Evolutionary conservation across 2,329 filamentous ascomycete species (phyloP).

Genomic region (Fusarium zealandicum): DNA sequence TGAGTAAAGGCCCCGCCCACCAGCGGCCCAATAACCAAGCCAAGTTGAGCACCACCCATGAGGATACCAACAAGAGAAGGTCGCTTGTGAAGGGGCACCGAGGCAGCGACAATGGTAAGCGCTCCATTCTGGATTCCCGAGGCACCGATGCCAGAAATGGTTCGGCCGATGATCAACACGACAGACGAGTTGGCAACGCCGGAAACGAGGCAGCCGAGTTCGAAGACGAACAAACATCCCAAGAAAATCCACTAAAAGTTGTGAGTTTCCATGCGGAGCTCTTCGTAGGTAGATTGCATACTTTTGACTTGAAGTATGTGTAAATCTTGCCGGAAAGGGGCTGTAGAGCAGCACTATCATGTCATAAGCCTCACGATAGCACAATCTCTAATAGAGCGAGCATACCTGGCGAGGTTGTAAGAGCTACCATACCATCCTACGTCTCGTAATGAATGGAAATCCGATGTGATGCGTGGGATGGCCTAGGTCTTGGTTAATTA

Average conservation of each 20-base stretch:
- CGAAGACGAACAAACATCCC: slow-evolving; percentile 43
- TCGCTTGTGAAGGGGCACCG: slow-evolving; percentile 40
- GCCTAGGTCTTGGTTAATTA: slow-evolving; percentile 43
- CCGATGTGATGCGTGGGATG: slow-evolving; percentile 57
- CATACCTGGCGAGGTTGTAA: slow-evolving; percentile 55
- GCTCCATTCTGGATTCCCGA: slow-evolving; percentile 52
- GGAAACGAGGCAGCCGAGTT: slow-evolving; percentile 56
- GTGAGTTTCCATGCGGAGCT: slow-evolving; percentile 36
- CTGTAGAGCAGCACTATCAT: slow-evolving; percentile 55
- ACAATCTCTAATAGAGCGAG: not conserved
- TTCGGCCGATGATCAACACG: slow-evolving; percentile 59
- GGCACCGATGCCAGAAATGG: slow-evolving; percentile 56
- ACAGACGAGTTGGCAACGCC: slow-evolving; percentile 52
- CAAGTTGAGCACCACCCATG: slow-evolving; percentile 50
- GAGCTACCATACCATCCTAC: slow-evolving; percentile 64
- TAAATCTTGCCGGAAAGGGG: slow-evolving; percentile 62
- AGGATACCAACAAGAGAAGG: slow-evolving; percentile 42
- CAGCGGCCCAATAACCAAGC: slow-evolving; percentile 56
- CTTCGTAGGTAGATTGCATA: slow-evolving; percentile 42
- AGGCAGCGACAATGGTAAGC: slow-evolving; percentile 45
- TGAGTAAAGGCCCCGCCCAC: slow-evolving; percentile 53
- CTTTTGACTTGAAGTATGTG: slow-evolving; percentile 42
- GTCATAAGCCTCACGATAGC: slow-evolving; percentile 40
- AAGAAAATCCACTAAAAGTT: slow-evolving; percentile 40
- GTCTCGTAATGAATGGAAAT: slow-evolving; percentile 58